Base-by-base conservation (phyloP, 208 protist genomes). In the Angomonas deanei region DNA sequence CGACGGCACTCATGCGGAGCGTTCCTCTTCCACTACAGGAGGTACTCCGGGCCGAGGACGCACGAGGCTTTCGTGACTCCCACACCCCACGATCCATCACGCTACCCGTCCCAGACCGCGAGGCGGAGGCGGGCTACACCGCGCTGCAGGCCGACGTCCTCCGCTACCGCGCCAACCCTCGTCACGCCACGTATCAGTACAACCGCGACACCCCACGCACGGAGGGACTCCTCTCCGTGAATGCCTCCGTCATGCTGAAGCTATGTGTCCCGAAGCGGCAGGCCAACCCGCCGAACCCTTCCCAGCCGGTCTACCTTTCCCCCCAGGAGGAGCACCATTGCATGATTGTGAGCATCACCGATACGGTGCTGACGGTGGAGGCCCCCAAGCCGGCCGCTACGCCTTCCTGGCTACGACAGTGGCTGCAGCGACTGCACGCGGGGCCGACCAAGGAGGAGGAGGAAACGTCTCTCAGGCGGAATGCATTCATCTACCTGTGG, bases 221-320 rank as follows among this genome's bases (percentile, higher is more conserved):
- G 5, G 68, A 62, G 6, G 88, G 81, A 0, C 64, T 67, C 15
- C 61, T 94, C 6, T 72, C 72, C 0, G 72, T 90, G 38, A 94
- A 94, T 50, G 88, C 81, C 1, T 91, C 88, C 0, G 80, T 94
- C 3, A 80, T 89, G 53, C 57, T 94, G 57, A 82, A 83, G 64
- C 56, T 90, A 30, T 93, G 86, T 62, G 68, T 80, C 3, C 68
- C 71, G 0, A 55, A 59, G 54, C 56, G 38, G 1, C 11, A 36
- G 17, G 17, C 6, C 58, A 61, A 15, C n/a, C n/a, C 17, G 11
- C 42, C n/a, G 15, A 34, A 33, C 42, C 8, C 53, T 36, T 3
- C 38, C 19, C 17, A 10, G 2, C 33, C 32, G 27, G 24, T 4
- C 21, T 42, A 24, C 11, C 19, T 30, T 3, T 13, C 42, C 19